Evolutionary conservation across 345 rosid genomes (phyloP).

Genomic region (Kernera saxatilis): DNA sequence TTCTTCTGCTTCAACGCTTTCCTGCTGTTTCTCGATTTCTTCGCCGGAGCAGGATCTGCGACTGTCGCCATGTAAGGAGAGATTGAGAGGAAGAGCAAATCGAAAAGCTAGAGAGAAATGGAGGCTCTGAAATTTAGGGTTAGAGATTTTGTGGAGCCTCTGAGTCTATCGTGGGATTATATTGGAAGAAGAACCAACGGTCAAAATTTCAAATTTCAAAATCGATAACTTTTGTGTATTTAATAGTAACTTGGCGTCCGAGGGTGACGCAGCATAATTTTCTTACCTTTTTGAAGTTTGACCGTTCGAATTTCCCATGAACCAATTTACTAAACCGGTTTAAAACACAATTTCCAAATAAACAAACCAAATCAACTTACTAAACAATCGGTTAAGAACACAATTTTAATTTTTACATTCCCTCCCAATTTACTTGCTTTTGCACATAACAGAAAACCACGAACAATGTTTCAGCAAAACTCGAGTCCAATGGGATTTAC

Average conservation of each 20-base stretch:
- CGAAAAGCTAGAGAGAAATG: neutral
- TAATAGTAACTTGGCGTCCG: conserved; percentile 4
- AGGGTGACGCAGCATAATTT: neutral
- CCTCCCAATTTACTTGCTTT: neutral
- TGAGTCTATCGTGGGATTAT: neutral
- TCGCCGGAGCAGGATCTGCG: conserved; percentile 28
- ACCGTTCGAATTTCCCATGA: neutral
- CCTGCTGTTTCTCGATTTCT: conserved; percentile 46
- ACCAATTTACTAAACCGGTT: neutral
- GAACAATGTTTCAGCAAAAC: too few species aligned
- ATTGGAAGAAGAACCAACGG: conserved; percentile 10
- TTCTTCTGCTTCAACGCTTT: conserved; percentile 64
- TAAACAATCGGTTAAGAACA: neutral
- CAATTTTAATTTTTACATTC: neutral
- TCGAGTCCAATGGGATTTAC: too few species aligned
- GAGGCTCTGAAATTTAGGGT: neutral
- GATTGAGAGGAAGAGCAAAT: neutral
- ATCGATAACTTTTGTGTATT: neutral
- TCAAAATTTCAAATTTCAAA: conserved; percentile 19
- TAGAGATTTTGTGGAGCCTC: neutral
- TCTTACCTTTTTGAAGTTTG: neutral
- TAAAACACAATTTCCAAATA: neutral
- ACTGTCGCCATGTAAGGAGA: conserved; percentile 4
- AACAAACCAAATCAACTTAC: neutral
- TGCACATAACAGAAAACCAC: neutral